Base-by-base conservation (phyloP, 345 rosid species). In the Citrus unshiu region DNA sequence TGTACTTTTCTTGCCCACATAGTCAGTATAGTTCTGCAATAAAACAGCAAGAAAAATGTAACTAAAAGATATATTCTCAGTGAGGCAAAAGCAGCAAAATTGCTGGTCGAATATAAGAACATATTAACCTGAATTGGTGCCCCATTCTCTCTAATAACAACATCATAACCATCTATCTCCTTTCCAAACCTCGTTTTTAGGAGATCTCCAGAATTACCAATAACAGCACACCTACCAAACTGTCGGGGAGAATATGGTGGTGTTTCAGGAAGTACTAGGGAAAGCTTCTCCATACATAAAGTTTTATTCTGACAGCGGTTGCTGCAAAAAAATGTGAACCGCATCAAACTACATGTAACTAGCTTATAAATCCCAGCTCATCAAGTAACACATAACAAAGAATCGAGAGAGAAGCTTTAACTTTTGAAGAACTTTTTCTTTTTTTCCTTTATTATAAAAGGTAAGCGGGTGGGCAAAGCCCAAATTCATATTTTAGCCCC, bases 131-230 rank as follows among this genome's bases (percentile, higher is more conserved):
- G 87, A 74, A 93, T 89, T 5, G 97, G 98, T 40, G 98, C 98
- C 78, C 98, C 99, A 64, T 94, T 96, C 84, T 96, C 98, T 81
- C 98, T 85, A 60, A 96, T 66, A 78, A 96, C 97, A 63, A 80
- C 98, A 87, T 96, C 95, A 40, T 91, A 93, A 76, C 82, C 79
- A 90, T 96, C 98, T 72, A 96, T 94, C 90, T 94, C 99, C 79
- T 87, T 86, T 61, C 98, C 98, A 61, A 94, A 96, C 85, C 81
- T 91, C 71, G 97, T 94, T 85, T 94, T 92, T 77, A 93, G 77
- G 7, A 96, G 98, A 89, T 94, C 99, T 78, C 98, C 98, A 0
- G 97, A 96, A 87, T 96, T 96, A 43, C 99, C 98, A 79, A 94
- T 89, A 82, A 96, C 98, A 86, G 98, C 98, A 83, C 99, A 96